Conservation (phyloP, 495 filamentous ascomycete species). For the Jackrogersella minutella region DNA sequence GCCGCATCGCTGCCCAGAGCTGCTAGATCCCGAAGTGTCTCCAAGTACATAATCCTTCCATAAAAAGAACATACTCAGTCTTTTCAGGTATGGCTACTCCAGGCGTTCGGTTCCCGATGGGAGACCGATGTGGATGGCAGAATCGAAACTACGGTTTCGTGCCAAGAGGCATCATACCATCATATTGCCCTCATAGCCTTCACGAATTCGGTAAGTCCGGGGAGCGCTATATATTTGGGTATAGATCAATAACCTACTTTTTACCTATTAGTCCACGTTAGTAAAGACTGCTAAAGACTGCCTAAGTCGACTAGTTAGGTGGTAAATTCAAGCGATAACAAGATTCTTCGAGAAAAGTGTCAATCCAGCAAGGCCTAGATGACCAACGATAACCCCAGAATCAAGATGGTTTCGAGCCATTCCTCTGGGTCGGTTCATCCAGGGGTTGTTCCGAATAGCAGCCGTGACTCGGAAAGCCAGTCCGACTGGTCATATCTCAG, state of each 20-base stretch:
- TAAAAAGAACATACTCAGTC: background rate
- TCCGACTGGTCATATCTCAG: constrained; percentile 2
- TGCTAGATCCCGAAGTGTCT: background rate
- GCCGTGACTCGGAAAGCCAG: background rate
- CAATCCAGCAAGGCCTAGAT: background rate
- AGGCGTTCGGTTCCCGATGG: background rate
- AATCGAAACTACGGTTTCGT: background rate
- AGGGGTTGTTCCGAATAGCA: constrained; percentile 20
- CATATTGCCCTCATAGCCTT: background rate
- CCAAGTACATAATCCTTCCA: background rate
- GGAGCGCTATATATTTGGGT: constrained; percentile 9
- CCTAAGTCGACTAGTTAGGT: background rate
- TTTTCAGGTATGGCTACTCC: background rate
- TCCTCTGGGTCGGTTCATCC: constrained; percentile 1
- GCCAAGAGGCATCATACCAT: background rate
- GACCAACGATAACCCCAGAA: constrained; percentile 16
- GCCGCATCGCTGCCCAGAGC: background rate
- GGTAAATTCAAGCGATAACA: constrained; percentile 11
- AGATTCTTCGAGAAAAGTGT: background rate
- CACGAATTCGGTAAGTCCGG: constrained; percentile 1
- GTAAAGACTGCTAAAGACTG: constrained; percentile 11
- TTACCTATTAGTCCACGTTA: constrained; percentile 23
- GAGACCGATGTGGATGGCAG: background rate
- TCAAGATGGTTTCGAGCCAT: constrained; percentile 16
- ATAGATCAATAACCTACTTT: constrained; percentile 9